A percentile compares a stretch with the other conserved stretches of the same genome.
Evolutionary conservation across 1,284 basidiomycete species (phyloP).

Genomic region (Blastosporella zonata): DNA sequence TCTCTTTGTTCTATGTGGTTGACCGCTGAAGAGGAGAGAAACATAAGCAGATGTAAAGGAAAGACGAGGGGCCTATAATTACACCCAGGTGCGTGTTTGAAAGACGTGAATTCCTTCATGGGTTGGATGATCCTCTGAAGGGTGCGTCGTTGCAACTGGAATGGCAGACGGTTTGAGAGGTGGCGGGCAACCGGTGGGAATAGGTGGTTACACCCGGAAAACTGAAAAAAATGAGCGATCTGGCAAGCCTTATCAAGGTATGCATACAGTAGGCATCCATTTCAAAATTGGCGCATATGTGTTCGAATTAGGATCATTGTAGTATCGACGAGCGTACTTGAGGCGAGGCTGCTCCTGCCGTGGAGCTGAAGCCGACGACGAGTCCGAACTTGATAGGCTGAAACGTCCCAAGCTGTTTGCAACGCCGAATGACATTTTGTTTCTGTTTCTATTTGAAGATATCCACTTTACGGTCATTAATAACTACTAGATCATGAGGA

Average conservation of each 20-base stretch:
- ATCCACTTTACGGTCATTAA: slow-evolving; percentile 16
- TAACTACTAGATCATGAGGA: not conserved
- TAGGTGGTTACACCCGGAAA: no score
- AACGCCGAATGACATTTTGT: no score
- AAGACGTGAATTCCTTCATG: slow-evolving; percentile 21
- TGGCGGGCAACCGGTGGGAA: slow-evolving; percentile 1
- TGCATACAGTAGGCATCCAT: no score
- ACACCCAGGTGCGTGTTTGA: slow-evolving; percentile 32
- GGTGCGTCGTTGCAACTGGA: slow-evolving; percentile 2
- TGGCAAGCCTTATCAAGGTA: no score
- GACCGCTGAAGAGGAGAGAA: slow-evolving; percentile 30
- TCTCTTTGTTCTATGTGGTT: slow-evolving; percentile 39
- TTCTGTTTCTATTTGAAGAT: slow-evolving; percentile 14
- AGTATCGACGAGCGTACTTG: no score
- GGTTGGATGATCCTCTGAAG: slow-evolving; percentile 12
- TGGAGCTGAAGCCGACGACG: no score
- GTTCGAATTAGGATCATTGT: no score
- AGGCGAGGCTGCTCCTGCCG: no score
- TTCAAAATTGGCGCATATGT: no score
- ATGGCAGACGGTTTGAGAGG: slow-evolving; percentile 3
- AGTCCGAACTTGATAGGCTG: no score
- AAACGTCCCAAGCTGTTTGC: no score
- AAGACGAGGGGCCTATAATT: not conserved
- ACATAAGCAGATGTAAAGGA: not conserved
- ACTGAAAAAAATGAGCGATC: not conserved